These are phyloP conservation scores for Pseudomicrostroma phylloplanum DNA, from an alignment of 1,284 basidiomycete species.

Conservation along the genomic window DNA sequence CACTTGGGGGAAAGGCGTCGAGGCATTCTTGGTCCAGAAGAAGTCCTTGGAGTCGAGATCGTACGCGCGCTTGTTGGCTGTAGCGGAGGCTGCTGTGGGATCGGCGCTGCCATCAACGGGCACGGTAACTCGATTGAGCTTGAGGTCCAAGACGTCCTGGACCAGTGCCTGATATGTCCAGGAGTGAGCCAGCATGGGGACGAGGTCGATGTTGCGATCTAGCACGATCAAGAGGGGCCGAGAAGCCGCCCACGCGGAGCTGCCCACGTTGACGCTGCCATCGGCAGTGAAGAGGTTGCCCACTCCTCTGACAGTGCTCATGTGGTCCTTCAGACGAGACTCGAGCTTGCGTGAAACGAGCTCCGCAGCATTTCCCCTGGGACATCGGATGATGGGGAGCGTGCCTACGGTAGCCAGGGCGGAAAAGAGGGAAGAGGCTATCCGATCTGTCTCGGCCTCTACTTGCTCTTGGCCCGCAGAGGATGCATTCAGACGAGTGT, in stretches of 20 bases:
- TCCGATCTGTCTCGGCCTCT: conserved; percentile 84
- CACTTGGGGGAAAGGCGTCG: conserved; percentile 94
- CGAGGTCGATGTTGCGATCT: conserved; percentile 90
- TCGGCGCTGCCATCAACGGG: conserved; percentile 17
- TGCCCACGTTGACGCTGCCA: conserved; percentile 11
- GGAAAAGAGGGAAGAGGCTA: conserved; percentile 85
- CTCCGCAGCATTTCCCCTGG: conserved; percentile 92
- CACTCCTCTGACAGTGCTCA: conserved; percentile 61
- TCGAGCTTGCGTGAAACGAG: conserved; percentile 96
- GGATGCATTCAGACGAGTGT: conserved; percentile 86
- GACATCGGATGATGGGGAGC: conserved; percentile 89
- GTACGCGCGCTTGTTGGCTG: conserved; percentile 55
- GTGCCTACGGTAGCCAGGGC: conserved; percentile 86
- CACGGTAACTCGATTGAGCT: conserved; percentile 88
- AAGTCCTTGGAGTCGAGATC: conserved; percentile 98
- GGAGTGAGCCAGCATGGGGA: conserved; percentile 89
- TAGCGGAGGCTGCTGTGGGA: conserved; percentile 8
- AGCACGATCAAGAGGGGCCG: conserved; percentile 70
- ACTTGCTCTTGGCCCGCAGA: conserved; percentile 82
- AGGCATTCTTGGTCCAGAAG: conserved; percentile 96
- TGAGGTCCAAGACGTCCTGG: conserved; percentile 94
- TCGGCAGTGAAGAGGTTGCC: conserved; percentile 48
- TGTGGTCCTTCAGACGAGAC: conserved; percentile 80
- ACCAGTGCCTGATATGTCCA: conserved; percentile 99
- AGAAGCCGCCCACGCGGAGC: conserved; percentile 21